These are phyloP conservation scores for Eucalyptus polyanthemos DNA, from an alignment of 345 rosid genomes.

Conservation along the genomic window DNA sequence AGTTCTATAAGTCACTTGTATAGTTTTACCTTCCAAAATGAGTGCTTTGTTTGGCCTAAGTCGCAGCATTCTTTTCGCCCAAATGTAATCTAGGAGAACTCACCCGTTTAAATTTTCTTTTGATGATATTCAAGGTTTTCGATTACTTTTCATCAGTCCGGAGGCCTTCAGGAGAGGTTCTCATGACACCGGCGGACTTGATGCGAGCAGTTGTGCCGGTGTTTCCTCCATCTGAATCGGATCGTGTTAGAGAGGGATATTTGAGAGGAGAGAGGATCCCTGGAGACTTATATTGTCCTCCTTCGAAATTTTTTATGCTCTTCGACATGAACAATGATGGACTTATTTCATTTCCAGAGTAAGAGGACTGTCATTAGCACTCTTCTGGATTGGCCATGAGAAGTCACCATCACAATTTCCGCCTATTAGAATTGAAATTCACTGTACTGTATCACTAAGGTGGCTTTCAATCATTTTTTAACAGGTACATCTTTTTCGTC, in stretches of 20 bases:
- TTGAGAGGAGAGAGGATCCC: conserved; percentile 33
- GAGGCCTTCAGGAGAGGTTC: conserved; percentile 31
- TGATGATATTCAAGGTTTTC: conserved; percentile 19
- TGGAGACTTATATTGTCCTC: conserved; percentile 37
- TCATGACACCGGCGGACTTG: conserved; percentile 54
- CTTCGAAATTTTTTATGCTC: conserved; percentile 61
- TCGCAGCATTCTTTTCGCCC: not conserved
- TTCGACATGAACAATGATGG: conserved; percentile 58
- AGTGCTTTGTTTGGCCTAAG: not conserved
- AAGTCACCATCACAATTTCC: not conserved
- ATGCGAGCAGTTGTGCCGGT: conserved; percentile 75
- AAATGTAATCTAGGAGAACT: not conserved
- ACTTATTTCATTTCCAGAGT: conserved; percentile 58
- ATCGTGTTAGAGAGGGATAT: conserved; percentile 39
- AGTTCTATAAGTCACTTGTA: not conserved
- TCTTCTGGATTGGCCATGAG: not conserved
- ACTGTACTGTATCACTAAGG: not conserved
- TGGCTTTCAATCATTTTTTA: not conserved
- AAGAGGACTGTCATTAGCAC: not conserved
- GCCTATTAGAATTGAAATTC: not conserved
- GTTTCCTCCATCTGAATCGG: conserved; percentile 59
- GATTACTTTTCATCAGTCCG: conserved; percentile 46
- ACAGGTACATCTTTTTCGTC: conserved; percentile 55
- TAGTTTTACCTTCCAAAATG: not conserved
- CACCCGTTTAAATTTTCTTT: not conserved